phyloP scores from a whole-genome alignment of 2,329 filamentous ascomycete genomes.

The Fusarium nurragi region DNA sequence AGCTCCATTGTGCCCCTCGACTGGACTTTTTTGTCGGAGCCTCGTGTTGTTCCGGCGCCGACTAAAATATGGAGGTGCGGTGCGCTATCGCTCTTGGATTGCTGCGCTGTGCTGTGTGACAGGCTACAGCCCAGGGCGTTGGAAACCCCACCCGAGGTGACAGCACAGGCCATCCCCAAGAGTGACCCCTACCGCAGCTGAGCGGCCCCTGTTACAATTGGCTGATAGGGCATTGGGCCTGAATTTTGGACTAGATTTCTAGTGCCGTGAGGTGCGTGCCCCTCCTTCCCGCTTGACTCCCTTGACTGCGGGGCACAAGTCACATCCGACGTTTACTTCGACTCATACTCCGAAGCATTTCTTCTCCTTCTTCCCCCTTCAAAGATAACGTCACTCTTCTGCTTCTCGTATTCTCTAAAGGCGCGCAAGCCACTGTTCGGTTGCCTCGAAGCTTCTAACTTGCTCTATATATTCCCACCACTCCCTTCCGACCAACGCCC shows the following conservation, averaged over 20 bases:
- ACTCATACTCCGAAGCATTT: conserved; percentile 40
- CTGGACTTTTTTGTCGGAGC: conserved; percentile 45
- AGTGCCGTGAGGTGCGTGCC: conserved; percentile 35
- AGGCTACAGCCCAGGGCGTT: background rate
- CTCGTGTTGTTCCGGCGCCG: conserved; percentile 43
- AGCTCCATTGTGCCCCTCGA: conserved; percentile 43
- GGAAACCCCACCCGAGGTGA: background rate
- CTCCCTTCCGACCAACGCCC: conserved; percentile 10
- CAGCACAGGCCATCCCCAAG: conserved; percentile 19
- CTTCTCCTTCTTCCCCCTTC: conserved; percentile 26
- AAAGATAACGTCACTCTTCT: conserved; percentile 26
- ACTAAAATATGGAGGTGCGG: background rate
- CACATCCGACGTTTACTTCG: conserved; percentile 41
- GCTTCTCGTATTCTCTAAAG: conserved; percentile 27
- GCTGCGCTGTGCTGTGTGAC: background rate
- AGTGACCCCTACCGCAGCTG: conserved; percentile 29
- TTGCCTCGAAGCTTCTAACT: conserved; percentile 10
- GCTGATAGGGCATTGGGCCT: conserved; percentile 39
- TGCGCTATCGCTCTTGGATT: conserved; percentile 1
- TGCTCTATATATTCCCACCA: background rate
- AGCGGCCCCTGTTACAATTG: conserved; percentile 30
- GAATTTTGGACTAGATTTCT: conserved; percentile 39
- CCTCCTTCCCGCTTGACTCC: conserved; percentile 39
- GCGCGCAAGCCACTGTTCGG: conserved; percentile 27
- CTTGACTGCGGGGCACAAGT: conserved; percentile 44